phyloP scores from a whole-genome alignment of 305 asterid genomes.

The Solanum hybrid region DNA sequence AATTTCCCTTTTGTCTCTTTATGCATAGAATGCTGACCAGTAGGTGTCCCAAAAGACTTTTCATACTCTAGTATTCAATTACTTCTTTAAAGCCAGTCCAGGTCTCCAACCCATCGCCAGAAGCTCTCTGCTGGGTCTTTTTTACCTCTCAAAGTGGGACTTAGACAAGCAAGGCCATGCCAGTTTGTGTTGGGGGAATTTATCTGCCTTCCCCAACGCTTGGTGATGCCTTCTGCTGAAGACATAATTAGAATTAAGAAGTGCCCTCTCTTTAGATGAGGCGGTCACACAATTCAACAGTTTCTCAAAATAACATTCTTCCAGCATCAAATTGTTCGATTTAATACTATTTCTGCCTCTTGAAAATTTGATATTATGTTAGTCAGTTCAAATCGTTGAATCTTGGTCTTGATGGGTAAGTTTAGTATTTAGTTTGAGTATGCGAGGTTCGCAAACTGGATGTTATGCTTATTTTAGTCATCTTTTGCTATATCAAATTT shows the following conservation, averaged over 20 bases:
- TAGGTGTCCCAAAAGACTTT: neutral
- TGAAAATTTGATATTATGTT: neutral
- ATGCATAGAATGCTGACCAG: neutral
- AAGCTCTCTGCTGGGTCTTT: neutral
- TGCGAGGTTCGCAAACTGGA: neutral
- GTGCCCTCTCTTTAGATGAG: neutral
- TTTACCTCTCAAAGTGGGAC: neutral
- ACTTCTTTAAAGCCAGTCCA: neutral
- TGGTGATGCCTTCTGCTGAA: neutral
- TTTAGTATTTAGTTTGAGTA: neutral
- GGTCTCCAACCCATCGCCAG: neutral
- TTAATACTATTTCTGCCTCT: neutral
- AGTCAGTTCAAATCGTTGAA: neutral
- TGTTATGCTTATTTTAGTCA: neutral
- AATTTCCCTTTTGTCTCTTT: neutral
- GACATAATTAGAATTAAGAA: neutral
- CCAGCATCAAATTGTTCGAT: neutral
- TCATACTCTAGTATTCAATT: neutral
- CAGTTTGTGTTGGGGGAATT: neutral
- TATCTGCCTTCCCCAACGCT: neutral
- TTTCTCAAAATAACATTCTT: neutral
- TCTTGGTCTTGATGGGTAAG: neutral
- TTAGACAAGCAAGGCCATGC: neutral
- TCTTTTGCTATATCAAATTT: neutral
- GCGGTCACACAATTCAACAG: neutral